These are phyloP conservation scores for Bonia amplexicaulis DNA, from an alignment of 176 grass and related monocot genomes.

Conservation along the genomic window DNA sequence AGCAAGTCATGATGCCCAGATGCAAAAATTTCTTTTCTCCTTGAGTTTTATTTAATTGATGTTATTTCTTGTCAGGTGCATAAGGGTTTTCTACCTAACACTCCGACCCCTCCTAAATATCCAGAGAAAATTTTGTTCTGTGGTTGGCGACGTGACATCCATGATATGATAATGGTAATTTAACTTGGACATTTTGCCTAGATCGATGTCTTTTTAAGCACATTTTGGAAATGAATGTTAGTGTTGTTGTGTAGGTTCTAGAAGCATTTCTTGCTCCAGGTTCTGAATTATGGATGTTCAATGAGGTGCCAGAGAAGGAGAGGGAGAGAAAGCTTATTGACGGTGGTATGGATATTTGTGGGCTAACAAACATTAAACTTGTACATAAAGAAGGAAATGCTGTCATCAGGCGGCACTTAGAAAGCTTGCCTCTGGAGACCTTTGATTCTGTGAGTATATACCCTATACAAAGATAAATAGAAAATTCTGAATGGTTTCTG, in stretches of 20 bases:
- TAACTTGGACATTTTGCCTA: background rate
- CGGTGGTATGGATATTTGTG: conserved; percentile 70
- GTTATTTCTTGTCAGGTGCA: conserved; percentile 51
- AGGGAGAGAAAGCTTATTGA: conserved; percentile 88
- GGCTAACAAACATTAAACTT: conserved; percentile 86
- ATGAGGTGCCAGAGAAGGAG: conserved; percentile 91
- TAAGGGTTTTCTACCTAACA: conserved; percentile 71
- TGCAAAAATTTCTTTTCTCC: background rate
- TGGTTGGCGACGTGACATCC: conserved; percentile 97
- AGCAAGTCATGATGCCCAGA: background rate
- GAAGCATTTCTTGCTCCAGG: conserved; percentile 92
- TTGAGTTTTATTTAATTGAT: conserved; percentile 5
- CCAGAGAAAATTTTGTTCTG: conserved; percentile 98
- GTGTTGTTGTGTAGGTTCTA: conserved; percentile 56
- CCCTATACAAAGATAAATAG: background rate
- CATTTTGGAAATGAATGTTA: background rate
- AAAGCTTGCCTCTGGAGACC: conserved; percentile 91
- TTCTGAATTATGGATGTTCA: conserved; percentile 98
- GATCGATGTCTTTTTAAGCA: background rate
- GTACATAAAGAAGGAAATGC: conserved; percentile 99
- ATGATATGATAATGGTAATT: conserved; percentile 99
- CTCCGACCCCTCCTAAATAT: conserved; percentile 74
- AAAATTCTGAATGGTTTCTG: background rate
- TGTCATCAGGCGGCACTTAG: conserved; percentile 87
- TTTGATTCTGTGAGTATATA: conserved; percentile 89